A percentile compares a stretch with the other conserved stretches of the same genome.
These are phyloP conservation scores for Skeletonema marinoi DNA, from an alignment of 108 stramenopile genomes.

Conservation along the genomic window DNA sequence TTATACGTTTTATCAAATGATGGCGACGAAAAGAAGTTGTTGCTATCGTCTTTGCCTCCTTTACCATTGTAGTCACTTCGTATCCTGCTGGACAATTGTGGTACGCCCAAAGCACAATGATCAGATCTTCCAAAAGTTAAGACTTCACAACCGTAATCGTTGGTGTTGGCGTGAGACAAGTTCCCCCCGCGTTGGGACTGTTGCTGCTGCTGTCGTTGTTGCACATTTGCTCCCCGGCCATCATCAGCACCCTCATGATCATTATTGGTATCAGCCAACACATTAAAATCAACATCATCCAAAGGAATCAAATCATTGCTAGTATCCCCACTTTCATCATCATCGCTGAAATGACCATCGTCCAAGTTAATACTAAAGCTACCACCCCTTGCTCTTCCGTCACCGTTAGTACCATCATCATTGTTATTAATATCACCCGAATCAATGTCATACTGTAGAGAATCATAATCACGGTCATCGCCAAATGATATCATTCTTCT, in stretches of 20 bases:
- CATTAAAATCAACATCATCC: constrained; percentile 32
- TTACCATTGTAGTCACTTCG: constrained; percentile 6
- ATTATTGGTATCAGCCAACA: constrained; percentile 3
- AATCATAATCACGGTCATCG: constrained; percentile 33
- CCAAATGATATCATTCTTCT: constrained; percentile 42
- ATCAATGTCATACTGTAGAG: constrained; percentile 29
- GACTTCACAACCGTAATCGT: constrained; percentile 69
- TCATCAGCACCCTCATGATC: neutral
- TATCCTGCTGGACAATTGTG: constrained; percentile 23
- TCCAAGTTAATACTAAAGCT: constrained; percentile 27
- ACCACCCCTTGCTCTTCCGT: constrained; percentile 10
- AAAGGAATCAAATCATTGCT: constrained; percentile 22
- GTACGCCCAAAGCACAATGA: constrained; percentile 75
- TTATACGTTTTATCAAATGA: constrained; percentile 16
- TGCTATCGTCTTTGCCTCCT: constrained; percentile 2
- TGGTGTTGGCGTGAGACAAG: constrained; percentile 21
- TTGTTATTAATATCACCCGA: neutral
- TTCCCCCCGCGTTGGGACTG: constrained; percentile 7
- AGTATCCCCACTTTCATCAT: constrained; percentile 4
- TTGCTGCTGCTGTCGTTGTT: constrained; percentile 2
- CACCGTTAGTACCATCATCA: neutral
- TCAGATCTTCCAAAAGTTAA: constrained; percentile 79
- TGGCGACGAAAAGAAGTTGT: neutral
- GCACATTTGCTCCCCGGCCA: neutral
- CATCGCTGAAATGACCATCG: constrained; percentile 21